Percentiles rank a stretch among this genome's conserved stretches.
Evolutionary conservation across 148 eudicot species (phyloP).

Genomic region (Fallopia convolvulus): DNA sequence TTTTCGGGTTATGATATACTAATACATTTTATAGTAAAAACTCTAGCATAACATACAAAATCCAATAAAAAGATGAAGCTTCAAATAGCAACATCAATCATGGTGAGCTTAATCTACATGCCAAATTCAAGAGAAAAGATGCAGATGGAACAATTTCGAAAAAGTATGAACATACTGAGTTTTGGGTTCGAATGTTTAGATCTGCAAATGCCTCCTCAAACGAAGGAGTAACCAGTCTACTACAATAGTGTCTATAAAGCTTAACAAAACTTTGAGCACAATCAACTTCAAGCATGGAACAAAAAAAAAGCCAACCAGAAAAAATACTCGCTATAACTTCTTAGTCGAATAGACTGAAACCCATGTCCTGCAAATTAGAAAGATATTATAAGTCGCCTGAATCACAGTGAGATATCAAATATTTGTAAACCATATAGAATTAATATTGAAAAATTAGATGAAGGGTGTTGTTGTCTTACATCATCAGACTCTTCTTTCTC

Average conservation of each 20-base stretch:
- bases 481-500: conserved; percentile 60
- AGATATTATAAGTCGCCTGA: background rate
- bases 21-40: too few species aligned
- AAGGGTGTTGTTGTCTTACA: background rate
- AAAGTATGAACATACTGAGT: background rate
- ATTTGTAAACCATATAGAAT: background rate
- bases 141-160: background rate
- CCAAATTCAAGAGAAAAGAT: too few species aligned
- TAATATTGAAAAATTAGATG: too few species aligned
- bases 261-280: conserved; percentile 1
- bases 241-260: background rate
- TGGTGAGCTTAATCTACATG: too few species aligned
- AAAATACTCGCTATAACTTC: background rate
- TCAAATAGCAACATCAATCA: too few species aligned
- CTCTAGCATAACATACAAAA: too few species aligned
- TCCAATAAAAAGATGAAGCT: too few species aligned
- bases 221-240: background rate
- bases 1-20: too few species aligned
- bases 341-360: conserved; percentile 10
- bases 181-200: background rate
- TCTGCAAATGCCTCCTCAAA: background rate
- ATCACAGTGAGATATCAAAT: background rate
- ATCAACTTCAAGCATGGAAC: background rate
- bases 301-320: background rate
- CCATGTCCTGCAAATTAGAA: conserved; percentile 6